Evolutionary conservation across 768 basidiomycete genomes (phyloP), one percentile per base, ranked within the genome.

Genomic region (Tephrocybe sp.): DNA sequence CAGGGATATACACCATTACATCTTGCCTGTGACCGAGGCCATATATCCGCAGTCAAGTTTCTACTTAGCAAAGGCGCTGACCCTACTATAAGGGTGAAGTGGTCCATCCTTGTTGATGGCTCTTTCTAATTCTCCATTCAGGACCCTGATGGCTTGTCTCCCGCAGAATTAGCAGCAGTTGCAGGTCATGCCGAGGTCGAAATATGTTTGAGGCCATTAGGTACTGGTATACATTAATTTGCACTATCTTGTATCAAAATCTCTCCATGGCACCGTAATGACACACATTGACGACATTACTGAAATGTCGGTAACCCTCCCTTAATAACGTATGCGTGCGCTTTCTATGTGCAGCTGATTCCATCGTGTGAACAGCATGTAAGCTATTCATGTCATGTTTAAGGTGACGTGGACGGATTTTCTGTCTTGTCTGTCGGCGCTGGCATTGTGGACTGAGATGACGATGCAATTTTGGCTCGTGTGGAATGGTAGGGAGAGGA

Each of bases 1-100:
- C 60, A 97, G 94, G 93, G 91, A 32, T 93, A 92, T 64, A 90
- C 92, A 0, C 78, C 93, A 7, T 68, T 97, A 16, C 94, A 97
- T 60, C 74, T 95, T 0, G 93, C 94, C 4, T 82, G 85, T 22
- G 94, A 97, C 65, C 74, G 93, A 61, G 94, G 94, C 1, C 76
- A 83, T 59, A 48, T 72, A 6, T 71, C 73, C 0, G 69, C 80
- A 2, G 86, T 88, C 1, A 68, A 75, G 55, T 49, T 83, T 4
- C 67, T 97, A 35, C 62, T 94, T 16, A 58, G 72, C 17, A 70
- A 73, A 45, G 91, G 89, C 4, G 92, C 87, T 5, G 81, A 92
- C 58, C 65, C 60, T 39, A 66, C 67, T 30, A 68, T 88, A 39
- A 84, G 86, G 78, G 93, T 53, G 52, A 48, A 46, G 31, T 38